A percentile compares a stretch with the other conserved stretches of the same genome.
Conservation (phyloP, 441 rosid genomes). For the Breynia disticha region DNA sequence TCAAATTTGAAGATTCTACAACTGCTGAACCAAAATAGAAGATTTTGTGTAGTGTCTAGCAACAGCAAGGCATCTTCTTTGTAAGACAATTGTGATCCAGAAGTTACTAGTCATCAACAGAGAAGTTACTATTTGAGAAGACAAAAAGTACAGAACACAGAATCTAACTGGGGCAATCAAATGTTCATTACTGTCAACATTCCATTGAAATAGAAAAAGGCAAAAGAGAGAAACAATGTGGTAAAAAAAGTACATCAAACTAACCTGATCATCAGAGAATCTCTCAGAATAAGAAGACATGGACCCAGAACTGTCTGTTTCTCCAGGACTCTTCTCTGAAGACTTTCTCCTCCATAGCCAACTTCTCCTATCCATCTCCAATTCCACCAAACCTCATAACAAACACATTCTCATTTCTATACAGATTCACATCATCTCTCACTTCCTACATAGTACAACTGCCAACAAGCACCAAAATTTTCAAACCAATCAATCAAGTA, state of each 20-base stretch:
- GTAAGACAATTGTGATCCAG: not conserved
- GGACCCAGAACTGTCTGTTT: slow-evolving; percentile 70
- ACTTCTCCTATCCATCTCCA: slow-evolving; percentile 66
- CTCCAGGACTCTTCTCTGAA: slow-evolving; percentile 54
- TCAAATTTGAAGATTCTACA: too few relatives aligned
- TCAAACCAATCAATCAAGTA: not conserved
- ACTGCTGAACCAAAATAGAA: too few relatives aligned
- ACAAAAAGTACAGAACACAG: not conserved
- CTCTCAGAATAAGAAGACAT: slow-evolving; percentile 68
- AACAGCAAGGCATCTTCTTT: too few relatives aligned
- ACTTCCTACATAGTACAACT: not conserved
- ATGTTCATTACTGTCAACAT: not conserved
- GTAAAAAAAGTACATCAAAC: not conserved
- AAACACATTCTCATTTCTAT: not conserved
- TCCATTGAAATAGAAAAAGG: not conserved
- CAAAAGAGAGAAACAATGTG: not conserved
- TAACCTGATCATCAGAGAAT: slow-evolving; percentile 80
- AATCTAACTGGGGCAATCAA: not conserved
- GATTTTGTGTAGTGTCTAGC: too few relatives aligned
- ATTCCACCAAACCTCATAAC: slow-evolving; percentile 12
- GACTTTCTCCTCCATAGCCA: slow-evolving; percentile 86
- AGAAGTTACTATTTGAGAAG: not conserved
- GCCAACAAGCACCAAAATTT: slow-evolving; percentile 1
- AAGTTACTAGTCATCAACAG: not conserved
- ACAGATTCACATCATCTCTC: not conserved